phyloP scores from a whole-genome alignment of 2,329 filamentous ascomycete species.

The Colletotrichum higginsianum region DNA sequence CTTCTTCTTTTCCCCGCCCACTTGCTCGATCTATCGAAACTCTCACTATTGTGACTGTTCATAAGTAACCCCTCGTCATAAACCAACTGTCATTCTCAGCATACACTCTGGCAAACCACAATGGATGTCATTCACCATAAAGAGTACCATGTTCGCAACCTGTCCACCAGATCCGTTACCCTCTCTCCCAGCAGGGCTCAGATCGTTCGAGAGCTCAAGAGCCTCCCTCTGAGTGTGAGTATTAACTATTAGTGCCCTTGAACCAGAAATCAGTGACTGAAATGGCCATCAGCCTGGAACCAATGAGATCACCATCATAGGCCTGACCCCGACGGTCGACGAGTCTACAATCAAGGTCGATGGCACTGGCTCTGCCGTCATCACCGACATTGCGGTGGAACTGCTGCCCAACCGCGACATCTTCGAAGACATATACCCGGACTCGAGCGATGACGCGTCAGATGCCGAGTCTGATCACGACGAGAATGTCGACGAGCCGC shows the following conservation, averaged over 20 bases:
- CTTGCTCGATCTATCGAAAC: not conserved
- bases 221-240: constrained; percentile 63
- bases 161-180: constrained; percentile 73
- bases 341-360: constrained; percentile 74
- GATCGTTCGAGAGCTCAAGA: constrained; percentile 71
- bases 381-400: constrained; percentile 75
- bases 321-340: constrained; percentile 69
- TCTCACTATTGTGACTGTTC: not conserved
- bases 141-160: constrained; percentile 69
- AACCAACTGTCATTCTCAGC: not conserved
- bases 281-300: constrained; percentile 68
- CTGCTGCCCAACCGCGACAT: constrained; percentile 68
- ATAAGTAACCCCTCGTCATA: too few relatives aligned
- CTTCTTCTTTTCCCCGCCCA: not conserved
- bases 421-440: constrained; percentile 69
- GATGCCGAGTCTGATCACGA: constrained; percentile 45
- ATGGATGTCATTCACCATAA: constrained; percentile 60
- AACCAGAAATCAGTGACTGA: constrained; percentile 65
- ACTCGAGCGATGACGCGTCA: constrained; percentile 56
- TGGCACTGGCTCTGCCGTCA: constrained; percentile 68
- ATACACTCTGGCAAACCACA: not conserved
- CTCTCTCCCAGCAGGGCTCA: constrained; percentile 75
- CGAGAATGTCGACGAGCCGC: constrained; percentile 45
- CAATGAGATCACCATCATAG: constrained; percentile 71
- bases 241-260: constrained; percentile 43